A percentile compares a stretch with the other conserved stretches of the same genome.
These are phyloP conservation scores for Hymenoscyphus occultus DNA, from an alignment of 2,329 filamentous ascomycete genomes.

Conservation along the genomic window DNA sequence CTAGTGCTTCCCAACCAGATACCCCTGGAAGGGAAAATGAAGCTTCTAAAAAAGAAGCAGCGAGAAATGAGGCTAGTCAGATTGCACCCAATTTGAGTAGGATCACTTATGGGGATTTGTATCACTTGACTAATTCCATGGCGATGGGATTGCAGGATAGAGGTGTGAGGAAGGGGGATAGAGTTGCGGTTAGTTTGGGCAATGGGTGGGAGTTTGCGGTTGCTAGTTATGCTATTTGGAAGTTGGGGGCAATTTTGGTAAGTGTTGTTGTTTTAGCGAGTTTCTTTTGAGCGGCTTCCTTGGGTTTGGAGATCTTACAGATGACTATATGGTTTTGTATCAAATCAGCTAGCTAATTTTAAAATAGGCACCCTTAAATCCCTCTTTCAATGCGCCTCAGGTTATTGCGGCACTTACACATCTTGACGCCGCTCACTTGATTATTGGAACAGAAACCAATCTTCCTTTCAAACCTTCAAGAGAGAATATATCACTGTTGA, in stretches of 20 bases:
- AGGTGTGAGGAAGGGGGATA: slow-evolving; percentile 77
- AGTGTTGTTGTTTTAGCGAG: slow-evolving; percentile 21
- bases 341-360: not conserved
- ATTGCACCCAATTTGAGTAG: not conserved
- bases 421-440: slow-evolving; percentile 67
- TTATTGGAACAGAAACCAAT: slow-evolving; percentile 87
- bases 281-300: not conserved
- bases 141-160: slow-evolving; percentile 66
- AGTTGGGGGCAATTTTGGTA: slow-evolving; percentile 86
- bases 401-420: slow-evolving; percentile 75
- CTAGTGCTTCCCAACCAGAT: slow-evolving; percentile 38
- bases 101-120: slow-evolving; percentile 73
- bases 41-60: too few species aligned
- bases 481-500: slow-evolving; percentile 56
- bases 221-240: slow-evolving; percentile 87
- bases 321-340: not conserved
- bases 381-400: slow-evolving; percentile 78
- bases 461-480: slow-evolving; percentile 65
- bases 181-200: slow-evolving; percentile 82
- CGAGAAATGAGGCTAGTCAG: not conserved
- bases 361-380: slow-evolving; percentile 79
- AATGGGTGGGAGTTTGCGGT: slow-evolving; percentile 82
- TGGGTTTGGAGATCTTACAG: not conserved
- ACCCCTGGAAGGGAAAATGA: slow-evolving; percentile 35
- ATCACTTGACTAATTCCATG: slow-evolving; percentile 71